Percentiles rank a stretch among this genome's conserved stretches.
Evolutionary conservation across 2,329 filamentous ascomycete genomes (phyloP).

Genomic region (Amesomyces nigricolor): DNA sequence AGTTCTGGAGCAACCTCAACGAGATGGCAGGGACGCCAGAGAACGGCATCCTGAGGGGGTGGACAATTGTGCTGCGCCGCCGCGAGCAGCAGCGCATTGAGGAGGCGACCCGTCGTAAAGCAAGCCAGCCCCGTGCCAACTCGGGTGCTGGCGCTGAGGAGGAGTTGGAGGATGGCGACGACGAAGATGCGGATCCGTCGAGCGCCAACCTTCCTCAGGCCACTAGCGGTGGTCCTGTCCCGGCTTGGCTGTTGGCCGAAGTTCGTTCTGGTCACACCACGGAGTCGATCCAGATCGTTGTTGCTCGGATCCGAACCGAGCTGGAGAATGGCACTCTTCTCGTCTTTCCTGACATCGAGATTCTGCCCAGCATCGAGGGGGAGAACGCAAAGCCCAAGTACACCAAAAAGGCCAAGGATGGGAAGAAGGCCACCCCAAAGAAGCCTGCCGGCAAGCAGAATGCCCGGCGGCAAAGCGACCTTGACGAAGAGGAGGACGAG

Average conservation of each 20-base stretch:
- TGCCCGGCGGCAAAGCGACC: constrained; percentile 6
- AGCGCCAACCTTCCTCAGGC: constrained; percentile 18
- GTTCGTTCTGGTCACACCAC: constrained; percentile 46
- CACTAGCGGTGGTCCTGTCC: constrained; percentile 39
- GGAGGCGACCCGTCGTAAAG: background rate
- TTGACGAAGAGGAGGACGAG: constrained; percentile 18
- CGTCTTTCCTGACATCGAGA: constrained; percentile 53
- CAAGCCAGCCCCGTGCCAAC: background rate
- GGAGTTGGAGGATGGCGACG: constrained; percentile 29
- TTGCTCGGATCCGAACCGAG: constrained; percentile 40
- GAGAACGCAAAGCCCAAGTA: constrained; percentile 26
- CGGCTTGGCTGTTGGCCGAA: constrained; percentile 44
- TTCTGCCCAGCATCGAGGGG: constrained; percentile 47
- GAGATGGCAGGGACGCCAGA: constrained; percentile 26
- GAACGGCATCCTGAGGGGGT: constrained; percentile 48
- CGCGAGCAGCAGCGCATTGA: constrained; percentile 52
- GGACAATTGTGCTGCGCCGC: constrained; percentile 59
- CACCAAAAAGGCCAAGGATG: background rate
- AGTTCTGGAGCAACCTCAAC: constrained; percentile 56
- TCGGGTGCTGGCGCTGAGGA: background rate
- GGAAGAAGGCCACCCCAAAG: constrained; percentile 28
- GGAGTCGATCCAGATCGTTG: constrained; percentile 42
- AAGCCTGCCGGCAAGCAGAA: constrained; percentile 24
- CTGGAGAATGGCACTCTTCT: constrained; percentile 30
- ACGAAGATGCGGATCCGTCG: constrained; percentile 26